Conservation (phyloP, 495 filamentous ascomycete genomes). For the Rostrohypoxylon terebratum region DNA sequence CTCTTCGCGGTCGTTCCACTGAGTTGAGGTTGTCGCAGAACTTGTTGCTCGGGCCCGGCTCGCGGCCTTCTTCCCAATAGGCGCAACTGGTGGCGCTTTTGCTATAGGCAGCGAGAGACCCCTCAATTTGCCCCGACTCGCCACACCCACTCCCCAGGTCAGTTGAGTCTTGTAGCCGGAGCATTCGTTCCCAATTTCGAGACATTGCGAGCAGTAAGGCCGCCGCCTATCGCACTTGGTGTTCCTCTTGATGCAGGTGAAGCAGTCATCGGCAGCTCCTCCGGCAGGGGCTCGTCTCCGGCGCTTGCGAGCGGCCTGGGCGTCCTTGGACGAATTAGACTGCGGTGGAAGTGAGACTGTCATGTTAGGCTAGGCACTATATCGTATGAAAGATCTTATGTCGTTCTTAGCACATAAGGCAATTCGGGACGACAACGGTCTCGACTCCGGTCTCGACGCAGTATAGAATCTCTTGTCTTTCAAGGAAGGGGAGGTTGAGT, state of each 20-base stretch:
- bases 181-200: conserved; percentile 92
- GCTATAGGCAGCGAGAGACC: conserved; percentile 88
- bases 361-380: conserved; percentile 53
- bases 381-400: conserved; percentile 40
- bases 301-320: conserved; percentile 74
- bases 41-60: conserved; percentile 54
- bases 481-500: conserved; percentile 51
- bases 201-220: conserved; percentile 95
- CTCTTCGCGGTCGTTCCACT: conserved; percentile 56
- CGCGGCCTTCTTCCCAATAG: conserved; percentile 57
- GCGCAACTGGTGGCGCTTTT: conserved; percentile 70
- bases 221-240: conserved; percentile 90
- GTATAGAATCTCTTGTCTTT: conserved; percentile 53
- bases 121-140: conserved; percentile 93
- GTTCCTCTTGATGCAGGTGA: conserved; percentile 85
- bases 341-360: conserved; percentile 59
- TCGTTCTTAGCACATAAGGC: conserved; percentile 49
- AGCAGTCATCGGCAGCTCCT: conserved; percentile 95
- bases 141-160: conserved; percentile 98
- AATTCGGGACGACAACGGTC: conserved; percentile 41
- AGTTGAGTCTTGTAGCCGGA: conserved; percentile 97
- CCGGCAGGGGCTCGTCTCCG: conserved; percentile 88
- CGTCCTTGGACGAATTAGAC: conserved; percentile 54
- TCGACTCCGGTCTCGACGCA: conserved; percentile 51
- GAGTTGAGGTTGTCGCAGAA: conserved; percentile 51